A percentile compares a stretch with the other conserved stretches of the same genome.
These are phyloP conservation scores for Boletus subcaerulescens DNA, from an alignment of 768 basidiomycete genomes.

Conservation along the genomic window DNA sequence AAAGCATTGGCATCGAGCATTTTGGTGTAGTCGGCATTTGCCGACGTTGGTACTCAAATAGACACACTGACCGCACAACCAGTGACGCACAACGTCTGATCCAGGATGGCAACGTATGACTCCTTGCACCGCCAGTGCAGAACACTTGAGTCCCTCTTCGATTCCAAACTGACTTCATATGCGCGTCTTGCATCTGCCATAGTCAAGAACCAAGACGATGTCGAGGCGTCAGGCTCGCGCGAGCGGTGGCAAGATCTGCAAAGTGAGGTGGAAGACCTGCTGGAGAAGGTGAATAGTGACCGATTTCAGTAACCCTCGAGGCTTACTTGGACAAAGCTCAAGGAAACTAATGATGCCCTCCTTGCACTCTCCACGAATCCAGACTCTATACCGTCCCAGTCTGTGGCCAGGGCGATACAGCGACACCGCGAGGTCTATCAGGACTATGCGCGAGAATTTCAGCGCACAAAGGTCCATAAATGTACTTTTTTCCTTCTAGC, in stretches of 20 bases:
- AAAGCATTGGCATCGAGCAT: neutral
- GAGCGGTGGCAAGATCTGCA: conserved; percentile 84
- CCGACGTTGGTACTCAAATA: conserved; percentile 3
- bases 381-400: conserved; percentile 64
- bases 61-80: neutral
- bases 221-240: conserved; percentile 67
- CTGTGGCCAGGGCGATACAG: conserved; percentile 86
- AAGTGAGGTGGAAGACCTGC: conserved; percentile 78
- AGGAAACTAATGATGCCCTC: conserved; percentile 84
- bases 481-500: neutral
- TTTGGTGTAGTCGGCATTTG: conserved; percentile 16
- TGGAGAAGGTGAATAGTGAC: conserved; percentile 66
- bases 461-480: conserved; percentile 71
- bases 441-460: conserved; percentile 83
- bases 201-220: conserved; percentile 49
- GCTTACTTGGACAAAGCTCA: conserved; percentile 52
- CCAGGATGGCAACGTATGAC: conserved; percentile 75
- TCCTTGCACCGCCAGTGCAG: conserved; percentile 87
- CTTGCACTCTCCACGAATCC: conserved; percentile 63
- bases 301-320: neutral
- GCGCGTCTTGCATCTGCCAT: conserved; percentile 76
- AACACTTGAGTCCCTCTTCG: conserved; percentile 90
- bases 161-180: conserved; percentile 88
- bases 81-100: neutral
- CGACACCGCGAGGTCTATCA: conserved; percentile 87